Evolutionary conservation across 371 early-diverging fungal species (phyloP).

Genomic region (Mucor circinelloides): DNA sequence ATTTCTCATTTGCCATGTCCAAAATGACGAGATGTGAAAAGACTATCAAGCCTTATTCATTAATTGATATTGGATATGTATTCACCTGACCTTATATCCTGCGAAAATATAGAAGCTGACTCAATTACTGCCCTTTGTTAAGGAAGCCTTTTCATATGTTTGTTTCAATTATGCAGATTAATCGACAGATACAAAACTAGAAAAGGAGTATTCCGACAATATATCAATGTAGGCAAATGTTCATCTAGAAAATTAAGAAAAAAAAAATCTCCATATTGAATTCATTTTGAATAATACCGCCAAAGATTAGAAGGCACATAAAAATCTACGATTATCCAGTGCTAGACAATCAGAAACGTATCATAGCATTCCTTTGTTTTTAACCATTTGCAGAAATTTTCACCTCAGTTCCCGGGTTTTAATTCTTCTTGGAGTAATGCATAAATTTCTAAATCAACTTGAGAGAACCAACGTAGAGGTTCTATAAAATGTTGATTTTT

Average conservation of each 20-base stretch:
- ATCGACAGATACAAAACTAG: not conserved
- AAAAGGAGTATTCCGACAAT: not conserved
- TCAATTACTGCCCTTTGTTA: no score
- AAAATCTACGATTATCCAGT: not conserved
- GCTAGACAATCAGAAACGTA: not conserved
- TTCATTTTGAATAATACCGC: not conserved
- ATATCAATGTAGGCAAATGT: not conserved
- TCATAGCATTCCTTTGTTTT: not conserved
- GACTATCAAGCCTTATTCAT: no score
- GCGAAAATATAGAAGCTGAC: no score
- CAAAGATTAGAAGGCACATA: not conserved
- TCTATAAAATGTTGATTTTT: not conserved
- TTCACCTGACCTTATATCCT: no score
- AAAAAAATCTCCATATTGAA: not conserved
- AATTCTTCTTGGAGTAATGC: not conserved
- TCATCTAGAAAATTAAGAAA: not conserved
- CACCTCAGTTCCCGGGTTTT: not conserved
- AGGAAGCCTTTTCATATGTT: no score
- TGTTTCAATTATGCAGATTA: not conserved
- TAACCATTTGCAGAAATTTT: not conserved
- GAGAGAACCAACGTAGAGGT: not conserved
- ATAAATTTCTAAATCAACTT: not conserved
- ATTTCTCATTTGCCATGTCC: no score
- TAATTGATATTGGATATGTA: no score
- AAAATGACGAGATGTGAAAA: no score